Evolutionary conservation across 768 basidiomycete genomes (phyloP), one percentile per base, ranked within the genome.

Genomic region (Suillus hirtellus): DNA sequence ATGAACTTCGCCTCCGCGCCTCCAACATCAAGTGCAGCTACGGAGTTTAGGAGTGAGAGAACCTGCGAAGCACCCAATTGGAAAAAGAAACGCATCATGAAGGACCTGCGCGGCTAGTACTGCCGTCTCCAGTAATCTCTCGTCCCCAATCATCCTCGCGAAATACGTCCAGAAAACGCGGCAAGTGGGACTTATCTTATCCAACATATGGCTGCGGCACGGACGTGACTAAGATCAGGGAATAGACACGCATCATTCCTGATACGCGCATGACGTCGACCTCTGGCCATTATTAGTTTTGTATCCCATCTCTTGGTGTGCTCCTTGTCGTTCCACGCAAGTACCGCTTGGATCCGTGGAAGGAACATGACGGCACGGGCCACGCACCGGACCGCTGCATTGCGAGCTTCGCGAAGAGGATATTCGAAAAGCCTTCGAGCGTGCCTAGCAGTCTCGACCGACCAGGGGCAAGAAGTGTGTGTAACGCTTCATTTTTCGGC

Each of bases 351-450:
- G 75, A 61, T 90, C 85, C 19, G 75, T 74, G 17, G 74, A 69
- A 0, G 88, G 85, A 0, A 92, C 80, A 81, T 56, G 79, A 79
- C 0, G 93, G 94, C 6, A 96, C 80, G 0, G 89, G 81, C 95
- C 95, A 98, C 24, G 90, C 90, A 47, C 96, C 96, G 31, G 90
- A 86, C 31, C 90, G 87, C 75, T 96, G 93, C 35, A 31, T 31
- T 31, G 92, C 87, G 37, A 98, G 81, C 69, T 93, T 88, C 46
- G 90, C 86, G 77, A 88, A 94, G 71, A 99, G 87, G 15, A 96
- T 81, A 14, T 90, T 82, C 3, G 86, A 78, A 66, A 99, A 89
- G 31, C 75, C 72, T 7, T 81, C 79, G 2, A 86, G 69, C 69
- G 59, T 87, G 83, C 47, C 81, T 61, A 94, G 82, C 35, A 97